Conservation (phyloP, 2,329 filamentous ascomycete species). For the Monilinia vaccinii-corymbosi region DNA sequence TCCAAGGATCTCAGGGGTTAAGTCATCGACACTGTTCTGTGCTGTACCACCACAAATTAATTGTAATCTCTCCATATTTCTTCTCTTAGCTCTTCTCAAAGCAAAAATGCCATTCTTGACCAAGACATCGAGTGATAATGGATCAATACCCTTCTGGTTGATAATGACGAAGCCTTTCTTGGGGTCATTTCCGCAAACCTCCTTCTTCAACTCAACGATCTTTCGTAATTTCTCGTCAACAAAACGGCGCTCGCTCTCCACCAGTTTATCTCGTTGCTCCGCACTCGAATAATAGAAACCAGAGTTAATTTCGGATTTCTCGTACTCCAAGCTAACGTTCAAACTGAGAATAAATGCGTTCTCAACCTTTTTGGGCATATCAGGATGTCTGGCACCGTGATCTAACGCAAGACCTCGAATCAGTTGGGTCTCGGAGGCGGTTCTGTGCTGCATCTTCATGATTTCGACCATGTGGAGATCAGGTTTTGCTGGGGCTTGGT, state of each 20-base stretch:
- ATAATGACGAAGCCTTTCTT: conserved; percentile 97
- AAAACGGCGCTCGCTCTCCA: conserved; percentile 92
- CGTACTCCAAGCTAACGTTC: conserved; percentile 95
- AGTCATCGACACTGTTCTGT: conserved; percentile 94
- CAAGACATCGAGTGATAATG: conserved; percentile 86
- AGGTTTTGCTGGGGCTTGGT: conserved; percentile 80
- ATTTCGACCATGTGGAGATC: conserved; percentile 99
- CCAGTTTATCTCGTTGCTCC: conserved; percentile 93
- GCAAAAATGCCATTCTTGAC: conserved; percentile 98
- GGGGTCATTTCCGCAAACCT: conserved; percentile 85
- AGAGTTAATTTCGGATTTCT: conserved; percentile 99
- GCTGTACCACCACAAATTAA: conserved; percentile 84
- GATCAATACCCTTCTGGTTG: conserved; percentile 99
- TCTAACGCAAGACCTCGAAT: conserved; percentile 89
- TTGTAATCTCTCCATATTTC: conserved; percentile 98
- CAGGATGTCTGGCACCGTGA: conserved; percentile 90
- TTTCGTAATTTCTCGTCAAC: conserved; percentile 95
- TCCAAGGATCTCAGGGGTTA: conserved; percentile 78
- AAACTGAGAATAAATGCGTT: conserved; percentile 92
- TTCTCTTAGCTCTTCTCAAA: conserved; percentile 85
- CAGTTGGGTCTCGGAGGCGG: conserved; percentile 89
- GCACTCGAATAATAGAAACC: conserved; percentile 98
- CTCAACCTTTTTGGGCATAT: conserved; percentile 95
- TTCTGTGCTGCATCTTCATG: conserved; percentile 99
- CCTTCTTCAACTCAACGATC: conserved; percentile 96